Evolutionary conservation across 2,329 filamentous ascomycete genomes (phyloP), one percentile per base, ranked within the genome.

Genomic region (Polytolypa hystricis): DNA sequence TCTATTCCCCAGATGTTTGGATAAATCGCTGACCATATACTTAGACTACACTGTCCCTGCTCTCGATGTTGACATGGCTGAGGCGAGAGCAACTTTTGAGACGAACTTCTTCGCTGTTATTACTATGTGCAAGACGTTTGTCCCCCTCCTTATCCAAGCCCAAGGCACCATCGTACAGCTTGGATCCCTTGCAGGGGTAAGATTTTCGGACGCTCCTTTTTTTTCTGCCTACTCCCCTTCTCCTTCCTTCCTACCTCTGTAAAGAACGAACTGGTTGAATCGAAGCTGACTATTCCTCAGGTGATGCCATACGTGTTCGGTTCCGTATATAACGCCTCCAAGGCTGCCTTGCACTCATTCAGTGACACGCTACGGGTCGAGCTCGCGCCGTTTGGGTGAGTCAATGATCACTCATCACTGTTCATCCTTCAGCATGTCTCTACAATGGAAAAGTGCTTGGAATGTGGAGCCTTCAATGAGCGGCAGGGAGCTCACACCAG

Each of bases 101-200:
- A 65, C 65, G 14, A 77, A 78, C 42, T 56, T 77, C 31, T 72
- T 76, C 51, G 60, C 64, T 2, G 67, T 76, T 7, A 76, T 78
- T 60, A 53, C 56, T 11, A 70, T 77, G 52, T 74, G 70, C 54
- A 62, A 74, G 45, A 61, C 61, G 2, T 77, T 77, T 47, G 55
- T 66, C 4, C 72, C 73, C 2, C 57, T 77, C 5, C 55, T 77
- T 18, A 62, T 67, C 33, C 57, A 58, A 33, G 51, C 61, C 3
- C 55, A 60, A 35, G 65, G 66, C 12, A 63, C 57, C 3, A 62
- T 68, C 43, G 58, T 66, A 6, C 62, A 66, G 36, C 52, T 66
- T 41, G 63, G 62, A 16, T 65, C 61, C n/a, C 42, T 65, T 11
- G 58, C 62, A n/a, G 59, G 55, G 9, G 54, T 61, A 38, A 39